phyloP scores from a whole-genome alignment of 306 rosid genomes.

The Cicer cuneatum region DNA sequence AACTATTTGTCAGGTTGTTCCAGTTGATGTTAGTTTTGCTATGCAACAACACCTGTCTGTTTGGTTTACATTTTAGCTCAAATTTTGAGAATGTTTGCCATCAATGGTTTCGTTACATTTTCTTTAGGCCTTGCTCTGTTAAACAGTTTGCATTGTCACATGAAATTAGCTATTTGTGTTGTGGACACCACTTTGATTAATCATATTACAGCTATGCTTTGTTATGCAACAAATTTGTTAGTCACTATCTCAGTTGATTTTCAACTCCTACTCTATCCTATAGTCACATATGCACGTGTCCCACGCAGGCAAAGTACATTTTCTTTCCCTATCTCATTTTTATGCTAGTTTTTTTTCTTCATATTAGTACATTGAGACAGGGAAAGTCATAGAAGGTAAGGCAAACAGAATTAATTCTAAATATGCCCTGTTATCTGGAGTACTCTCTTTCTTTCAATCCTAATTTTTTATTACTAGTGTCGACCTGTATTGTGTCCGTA shows the following conservation, averaged over 20 bases:
- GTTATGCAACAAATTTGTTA: not conserved
- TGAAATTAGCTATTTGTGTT: constrained; percentile 59
- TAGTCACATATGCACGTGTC: constrained; percentile 7
- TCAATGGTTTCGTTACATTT: constrained; percentile 49
- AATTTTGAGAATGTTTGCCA: constrained; percentile 62
- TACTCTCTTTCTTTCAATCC: no score
- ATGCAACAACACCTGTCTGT: constrained; percentile 58
- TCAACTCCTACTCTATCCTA: not conserved
- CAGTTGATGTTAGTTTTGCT: constrained; percentile 55
- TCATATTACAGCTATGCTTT: constrained; percentile 38
- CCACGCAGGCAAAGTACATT: not conserved
- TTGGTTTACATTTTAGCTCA: constrained; percentile 51
- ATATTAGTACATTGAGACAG: not conserved
- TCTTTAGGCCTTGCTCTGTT: constrained; percentile 50
- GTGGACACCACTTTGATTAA: constrained; percentile 41
- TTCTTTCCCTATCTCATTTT: not conserved
- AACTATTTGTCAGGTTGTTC: constrained; percentile 61
- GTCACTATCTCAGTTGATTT: not conserved
- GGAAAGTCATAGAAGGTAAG: no score
- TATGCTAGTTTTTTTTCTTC: not conserved
- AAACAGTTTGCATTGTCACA: constrained; percentile 54
- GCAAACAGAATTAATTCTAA: no score
- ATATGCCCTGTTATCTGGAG: no score
- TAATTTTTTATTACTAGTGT: no score
- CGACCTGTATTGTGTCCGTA: no score